A percentile compares a stretch with the other conserved stretches of the same genome.
These are phyloP conservation scores for Suhomyces bokatorum DNA, from an alignment of 1,139 yeast species.

Conservation along the genomic window DNA sequence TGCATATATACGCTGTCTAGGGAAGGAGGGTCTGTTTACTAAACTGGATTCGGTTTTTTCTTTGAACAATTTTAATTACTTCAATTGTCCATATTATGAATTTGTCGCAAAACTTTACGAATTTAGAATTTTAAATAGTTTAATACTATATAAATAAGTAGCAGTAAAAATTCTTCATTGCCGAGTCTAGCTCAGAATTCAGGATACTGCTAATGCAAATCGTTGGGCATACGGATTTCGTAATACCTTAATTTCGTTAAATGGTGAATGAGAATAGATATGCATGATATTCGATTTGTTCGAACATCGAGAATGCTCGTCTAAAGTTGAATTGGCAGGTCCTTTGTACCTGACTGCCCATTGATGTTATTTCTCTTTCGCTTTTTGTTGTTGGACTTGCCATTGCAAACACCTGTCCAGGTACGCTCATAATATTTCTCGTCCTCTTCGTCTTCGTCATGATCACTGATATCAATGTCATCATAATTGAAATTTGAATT, in stretches of 20 bases:
- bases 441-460: conserved; percentile 27
- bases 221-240: neutral
- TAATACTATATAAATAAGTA: no score
- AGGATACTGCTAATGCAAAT: neutral
- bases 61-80: no score
- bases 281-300: neutral
- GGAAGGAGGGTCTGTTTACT: no score
- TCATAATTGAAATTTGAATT: conserved; percentile 26
- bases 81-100: no score
- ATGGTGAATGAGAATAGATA: neutral
- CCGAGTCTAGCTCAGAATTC: neutral
- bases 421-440: conserved; percentile 22
- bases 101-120: no score
- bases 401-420: conserved; percentile 18
- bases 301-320: neutral
- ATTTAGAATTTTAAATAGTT: no score
- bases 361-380: conserved; percentile 3
- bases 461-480: conserved; percentile 27
- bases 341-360: conserved; percentile 4
- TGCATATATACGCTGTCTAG: no score
- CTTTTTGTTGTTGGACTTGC: conserved; percentile 6
- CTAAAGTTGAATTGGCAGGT: conserved; percentile 3
- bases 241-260: neutral
- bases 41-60: no score
- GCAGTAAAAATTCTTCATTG: neutral